phyloP scores from a whole-genome alignment of 441 rosid species.

The Biscutella auriculata region DNA sequence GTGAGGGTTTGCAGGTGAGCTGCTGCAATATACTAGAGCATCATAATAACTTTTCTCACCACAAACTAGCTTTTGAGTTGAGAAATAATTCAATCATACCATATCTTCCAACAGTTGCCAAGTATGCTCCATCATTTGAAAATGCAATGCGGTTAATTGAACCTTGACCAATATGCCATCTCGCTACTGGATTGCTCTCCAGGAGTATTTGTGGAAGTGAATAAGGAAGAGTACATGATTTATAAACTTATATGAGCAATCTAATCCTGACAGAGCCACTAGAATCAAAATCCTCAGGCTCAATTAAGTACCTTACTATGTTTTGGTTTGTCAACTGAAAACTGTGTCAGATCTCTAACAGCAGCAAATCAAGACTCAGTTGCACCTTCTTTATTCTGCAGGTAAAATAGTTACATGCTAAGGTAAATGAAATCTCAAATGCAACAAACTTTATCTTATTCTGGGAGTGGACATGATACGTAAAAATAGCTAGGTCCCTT shows the following conservation, averaged over 20 bases:
- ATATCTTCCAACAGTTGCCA: constrained; percentile 97
- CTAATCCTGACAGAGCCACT: too few species aligned
- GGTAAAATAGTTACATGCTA: background rate
- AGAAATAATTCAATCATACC: constrained; percentile 54
- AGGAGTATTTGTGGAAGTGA: constrained; percentile 5
- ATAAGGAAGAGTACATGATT: background rate
- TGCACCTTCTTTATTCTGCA: constrained; percentile 54
- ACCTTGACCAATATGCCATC: constrained; percentile 97
- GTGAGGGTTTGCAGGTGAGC: constrained; percentile 1
- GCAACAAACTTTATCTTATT: background rate
- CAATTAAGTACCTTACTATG: constrained; percentile 95
- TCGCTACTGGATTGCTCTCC: constrained; percentile 92
- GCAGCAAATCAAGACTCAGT: constrained; percentile 84
- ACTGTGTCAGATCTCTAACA: constrained; percentile 78
- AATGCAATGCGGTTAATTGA: constrained; percentile 77
- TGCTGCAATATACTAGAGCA: constrained; percentile 61
- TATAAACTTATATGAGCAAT: too few species aligned
- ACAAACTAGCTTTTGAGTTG: constrained; percentile 74
- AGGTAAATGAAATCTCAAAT: background rate
- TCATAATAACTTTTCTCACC: constrained; percentile 98
- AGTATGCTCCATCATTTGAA: constrained; percentile 68
- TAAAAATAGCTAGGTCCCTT: background rate
- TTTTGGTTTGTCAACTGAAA: constrained; percentile 86
- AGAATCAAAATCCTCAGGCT: too few species aligned
- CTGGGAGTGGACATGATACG: background rate